Conservation (phyloP, 306 rosid genomes). For the Dalbergia oliveri region DNA sequence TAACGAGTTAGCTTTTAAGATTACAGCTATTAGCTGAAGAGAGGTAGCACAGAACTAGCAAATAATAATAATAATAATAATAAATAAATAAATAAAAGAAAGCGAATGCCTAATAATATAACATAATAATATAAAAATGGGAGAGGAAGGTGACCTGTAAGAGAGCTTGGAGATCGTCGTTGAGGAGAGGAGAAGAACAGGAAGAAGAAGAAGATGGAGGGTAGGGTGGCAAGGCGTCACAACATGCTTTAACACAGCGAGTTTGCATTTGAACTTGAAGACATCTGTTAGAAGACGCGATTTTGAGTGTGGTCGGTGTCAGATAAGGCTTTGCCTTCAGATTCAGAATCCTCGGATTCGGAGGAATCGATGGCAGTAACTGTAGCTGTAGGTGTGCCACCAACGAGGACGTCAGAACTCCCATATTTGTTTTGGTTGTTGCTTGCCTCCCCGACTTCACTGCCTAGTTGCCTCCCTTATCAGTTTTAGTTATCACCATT, state of each 20-base stretch:
- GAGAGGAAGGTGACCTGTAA: slow-evolving; percentile 49
- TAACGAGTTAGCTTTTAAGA: too few relatives aligned
- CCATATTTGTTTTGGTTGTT: neutral
- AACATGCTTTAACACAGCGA: neutral
- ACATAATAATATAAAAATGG: too few relatives aligned
- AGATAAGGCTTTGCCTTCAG: slow-evolving; percentile 7
- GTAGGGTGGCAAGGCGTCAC: neutral
- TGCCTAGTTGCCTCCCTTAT: too few relatives aligned
- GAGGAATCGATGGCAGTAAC: neutral
- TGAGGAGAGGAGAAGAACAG: neutral
- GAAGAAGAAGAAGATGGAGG: neutral
- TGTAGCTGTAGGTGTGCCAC: neutral
- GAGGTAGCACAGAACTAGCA: too few relatives aligned
- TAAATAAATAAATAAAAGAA: too few relatives aligned
- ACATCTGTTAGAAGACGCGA: too few relatives aligned
- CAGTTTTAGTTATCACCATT: too few relatives aligned
- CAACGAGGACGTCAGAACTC: neutral
- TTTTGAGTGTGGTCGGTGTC: neutral
- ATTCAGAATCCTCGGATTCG: neutral
- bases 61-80: too few relatives aligned
- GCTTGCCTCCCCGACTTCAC: too few relatives aligned
- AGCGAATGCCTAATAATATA: too few relatives aligned
- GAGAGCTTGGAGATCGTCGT: slow-evolving; percentile 62
- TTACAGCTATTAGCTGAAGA: too few relatives aligned
- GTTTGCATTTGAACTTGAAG: neutral